Evolutionary conservation across 1,284 basidiomycete genomes (phyloP), one percentile per base, ranked within the genome.

Genomic region (Papiliotrema laurentii): DNA sequence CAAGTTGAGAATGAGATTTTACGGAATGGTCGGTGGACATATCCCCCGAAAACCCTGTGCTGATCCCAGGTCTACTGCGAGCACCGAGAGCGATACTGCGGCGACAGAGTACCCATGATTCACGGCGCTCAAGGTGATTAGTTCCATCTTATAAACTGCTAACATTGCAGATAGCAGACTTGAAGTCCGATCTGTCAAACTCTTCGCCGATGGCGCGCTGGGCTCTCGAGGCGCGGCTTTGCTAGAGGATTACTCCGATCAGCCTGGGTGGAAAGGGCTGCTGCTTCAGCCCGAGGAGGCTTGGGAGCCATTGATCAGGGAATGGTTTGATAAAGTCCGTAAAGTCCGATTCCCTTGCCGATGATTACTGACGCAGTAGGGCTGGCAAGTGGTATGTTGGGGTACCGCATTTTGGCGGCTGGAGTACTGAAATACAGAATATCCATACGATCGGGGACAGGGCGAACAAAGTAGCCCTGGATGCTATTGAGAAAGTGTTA

Each of bases 151-250:
- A 16, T 18, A 26, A 11, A 10, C n/a, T 22, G 28, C 30, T n/a
- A 11, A 14, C 28, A 27, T 22, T 5, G 7, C 34, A 53, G 79
- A 84, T 45, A 79, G 77, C 5, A 80, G 82, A 27, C 75, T 91
- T 22, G 85, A 79, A 27, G 68, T 89, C n/a, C 81, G 83, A 9
- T 82, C 84, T 40, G 79, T 94, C 60, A 97, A 96, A 71, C 77
- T 96, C 2, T 86, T 89, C 63, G 79, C 83, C 9, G 48, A 64
- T 83, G 86, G 88, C 38, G 91, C 93, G 1, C 79, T 97, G 2
- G 91, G 92, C 0, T 89, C 86, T 1, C 89, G 87, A 80, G 92
- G 92, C 3, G 89, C 92, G 0, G 91, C 92, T 0, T 79, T 97
- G 51, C 76, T 89, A 16, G 80, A 86, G 35, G 88, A 89, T 13